Percentiles rank a stretch among this genome's conserved stretches.
These are phyloP conservation scores for Starmera quercuum DNA, from an alignment of 805 yeast genomes.

Conservation along the genomic window DNA sequence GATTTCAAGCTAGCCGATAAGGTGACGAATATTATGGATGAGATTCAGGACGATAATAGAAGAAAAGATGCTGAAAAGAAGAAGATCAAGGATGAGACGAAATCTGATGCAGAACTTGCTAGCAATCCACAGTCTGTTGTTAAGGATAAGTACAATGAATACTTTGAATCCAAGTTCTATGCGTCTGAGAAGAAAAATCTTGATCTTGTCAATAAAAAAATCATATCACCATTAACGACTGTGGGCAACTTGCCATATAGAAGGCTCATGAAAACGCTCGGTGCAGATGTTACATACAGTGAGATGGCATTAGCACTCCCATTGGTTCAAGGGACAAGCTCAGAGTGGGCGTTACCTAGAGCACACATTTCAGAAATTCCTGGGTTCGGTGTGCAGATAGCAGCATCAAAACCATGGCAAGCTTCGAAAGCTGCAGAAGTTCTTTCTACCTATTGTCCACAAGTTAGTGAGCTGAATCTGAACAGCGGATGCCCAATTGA, in stretches of 20 bases:
- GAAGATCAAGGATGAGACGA: constrained; percentile 19
- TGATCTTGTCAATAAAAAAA: constrained; percentile 65
- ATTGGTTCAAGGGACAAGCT: constrained; percentile 77
- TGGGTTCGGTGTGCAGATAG: constrained; percentile 91
- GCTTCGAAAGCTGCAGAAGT: constrained; percentile 90
- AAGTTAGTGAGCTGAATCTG: constrained; percentile 77
- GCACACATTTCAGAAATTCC: constrained; percentile 79
- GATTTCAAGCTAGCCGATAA: constrained; percentile 49
- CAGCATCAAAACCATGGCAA: constrained; percentile 88
- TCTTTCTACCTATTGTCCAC: constrained; percentile 45
- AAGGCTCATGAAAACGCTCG: constrained; percentile 80
- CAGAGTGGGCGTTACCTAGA: constrained; percentile 97
- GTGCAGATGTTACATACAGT: constrained; percentile 88
- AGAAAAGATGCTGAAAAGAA: constrained; percentile 27
- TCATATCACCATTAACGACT: constrained; percentile 92
- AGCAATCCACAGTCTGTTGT: constrained; percentile 17
- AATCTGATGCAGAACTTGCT: constrained; percentile 9
- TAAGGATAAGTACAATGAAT: constrained; percentile 37
- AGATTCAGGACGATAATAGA: constrained; percentile 35
- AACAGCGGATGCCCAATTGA: constrained; percentile 99
- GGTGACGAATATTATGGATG: constrained; percentile 58
- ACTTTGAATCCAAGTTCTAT: constrained; percentile 69
- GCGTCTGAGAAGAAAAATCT: constrained; percentile 76
- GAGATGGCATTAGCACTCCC: constrained; percentile 94
- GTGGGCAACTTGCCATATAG: constrained; percentile 96